Conservation (phyloP, 345 rosid species). For the Acer yangbiense region DNA sequence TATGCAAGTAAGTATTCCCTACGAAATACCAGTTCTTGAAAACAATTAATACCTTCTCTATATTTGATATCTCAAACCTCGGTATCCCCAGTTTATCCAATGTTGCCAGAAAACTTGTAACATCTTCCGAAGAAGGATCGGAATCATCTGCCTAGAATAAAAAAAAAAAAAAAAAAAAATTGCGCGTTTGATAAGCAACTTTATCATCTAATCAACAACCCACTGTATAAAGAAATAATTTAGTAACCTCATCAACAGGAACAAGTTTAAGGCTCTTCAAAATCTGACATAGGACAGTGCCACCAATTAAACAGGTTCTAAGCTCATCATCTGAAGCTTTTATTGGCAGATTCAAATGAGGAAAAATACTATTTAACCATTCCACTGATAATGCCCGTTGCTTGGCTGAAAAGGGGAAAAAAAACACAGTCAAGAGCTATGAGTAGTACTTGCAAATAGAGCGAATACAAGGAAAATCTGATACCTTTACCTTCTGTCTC, state of each 20-base stretch:
- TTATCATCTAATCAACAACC: conserved; percentile 8
- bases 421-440: too few species aligned
- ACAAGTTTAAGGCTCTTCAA: conserved; percentile 48
- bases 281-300: conserved; percentile 43
- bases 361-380: conserved; percentile 51
- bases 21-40: neutral
- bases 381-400: conserved; percentile 40
- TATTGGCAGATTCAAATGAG: conserved; percentile 36
- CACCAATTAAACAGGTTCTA: conserved; percentile 48
- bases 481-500: conserved; percentile 37
- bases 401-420: conserved; percentile 33
- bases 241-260: conserved; percentile 46
- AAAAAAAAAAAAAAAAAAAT: conserved; percentile 24
- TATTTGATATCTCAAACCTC: conserved; percentile 60
- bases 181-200: conserved; percentile 13
- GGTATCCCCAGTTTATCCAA: conserved; percentile 74
- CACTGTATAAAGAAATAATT: neutral
- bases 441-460: neutral
- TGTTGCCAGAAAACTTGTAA: conserved; percentile 54
- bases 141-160: conserved; percentile 48
- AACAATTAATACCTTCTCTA: conserved; percentile 67
- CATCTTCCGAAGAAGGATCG: conserved; percentile 44
- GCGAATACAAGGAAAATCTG: neutral
- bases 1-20: neutral
- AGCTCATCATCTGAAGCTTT: conserved; percentile 56